Evolutionary conservation across 2,329 filamentous ascomycete species (phyloP).

Genomic region (Curvularia sp.): DNA sequence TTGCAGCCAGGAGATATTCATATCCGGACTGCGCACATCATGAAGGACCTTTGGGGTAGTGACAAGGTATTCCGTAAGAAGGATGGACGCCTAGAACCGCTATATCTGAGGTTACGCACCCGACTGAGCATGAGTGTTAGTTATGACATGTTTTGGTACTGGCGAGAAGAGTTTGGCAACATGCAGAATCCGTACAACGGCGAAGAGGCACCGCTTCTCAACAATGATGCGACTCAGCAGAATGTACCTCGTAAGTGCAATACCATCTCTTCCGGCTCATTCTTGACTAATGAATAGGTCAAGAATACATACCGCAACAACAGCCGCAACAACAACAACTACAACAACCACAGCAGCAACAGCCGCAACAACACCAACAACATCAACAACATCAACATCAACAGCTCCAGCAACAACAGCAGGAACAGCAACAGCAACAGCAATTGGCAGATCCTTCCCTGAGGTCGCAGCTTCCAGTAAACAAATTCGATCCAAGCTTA

Average conservation of each 20-base stretch:
- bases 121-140: slow-evolving; percentile 49
- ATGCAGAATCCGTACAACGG: slow-evolving; percentile 48
- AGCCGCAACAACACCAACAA: slow-evolving; percentile 15
- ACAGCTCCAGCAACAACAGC: neutral
- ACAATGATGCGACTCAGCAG: slow-evolving; percentile 34
- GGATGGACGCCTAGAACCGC: slow-evolving; percentile 43
- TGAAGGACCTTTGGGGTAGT: slow-evolving; percentile 48
- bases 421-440: slow-evolving; percentile 3
- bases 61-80: slow-evolving; percentile 43
- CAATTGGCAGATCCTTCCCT: slow-evolving; percentile 27
- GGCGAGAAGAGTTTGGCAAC: slow-evolving; percentile 49
- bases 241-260: slow-evolving; percentile 40
- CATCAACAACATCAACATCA: slow-evolving; percentile 3
- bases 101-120: slow-evolving; percentile 43
- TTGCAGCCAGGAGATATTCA: slow-evolving; percentile 46
- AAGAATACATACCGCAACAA: slow-evolving; percentile 29
- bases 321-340: slow-evolving; percentile 3
- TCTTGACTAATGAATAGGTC: slow-evolving; percentile 20
- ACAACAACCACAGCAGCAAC: slow-evolving; percentile 2
- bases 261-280: neutral
- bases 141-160: slow-evolving; percentile 53
- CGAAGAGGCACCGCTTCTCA: slow-evolving; percentile 34
- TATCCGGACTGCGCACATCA: slow-evolving; percentile 39
- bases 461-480: slow-evolving; percentile 29
- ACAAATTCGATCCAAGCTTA: slow-evolving; percentile 39